These are phyloP conservation scores for Saturnispora silvae DNA, from an alignment of 805 yeast genomes.

Conservation along the genomic window DNA sequence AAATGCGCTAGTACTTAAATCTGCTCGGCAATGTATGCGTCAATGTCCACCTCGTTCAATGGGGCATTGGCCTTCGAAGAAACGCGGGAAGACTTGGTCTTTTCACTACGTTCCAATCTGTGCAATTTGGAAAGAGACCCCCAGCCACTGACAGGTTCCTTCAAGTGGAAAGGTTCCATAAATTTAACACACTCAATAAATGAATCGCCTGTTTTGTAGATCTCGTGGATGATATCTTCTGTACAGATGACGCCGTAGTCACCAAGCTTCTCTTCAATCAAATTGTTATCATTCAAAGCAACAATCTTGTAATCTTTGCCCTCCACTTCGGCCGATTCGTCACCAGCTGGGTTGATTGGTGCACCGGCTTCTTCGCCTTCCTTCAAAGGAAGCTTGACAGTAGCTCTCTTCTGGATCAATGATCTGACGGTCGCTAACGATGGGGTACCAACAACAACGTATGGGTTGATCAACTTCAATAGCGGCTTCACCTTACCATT, in stretches of 20 bases:
- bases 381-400: conserved; percentile 28
- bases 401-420: conserved; percentile 68
- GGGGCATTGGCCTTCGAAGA: conserved; percentile 57
- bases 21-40: conserved; percentile 54
- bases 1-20: conserved; percentile 15
- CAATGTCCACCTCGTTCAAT: conserved; percentile 63
- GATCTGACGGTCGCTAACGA: conserved; percentile 64
- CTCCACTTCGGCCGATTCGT: conserved; percentile 9
- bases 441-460: conserved; percentile 64
- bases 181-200: conserved; percentile 53
- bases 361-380: conserved; percentile 11
- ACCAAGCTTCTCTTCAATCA: conserved; percentile 63
- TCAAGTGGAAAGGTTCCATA: conserved; percentile 60
- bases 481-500: conserved; percentile 51
- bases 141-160: conserved; percentile 63
- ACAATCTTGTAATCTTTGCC: conserved; percentile 21
- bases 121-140: conserved; percentile 62
- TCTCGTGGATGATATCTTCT: conserved; percentile 71
- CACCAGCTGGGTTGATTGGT: conserved; percentile 8
- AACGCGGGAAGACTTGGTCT: conserved; percentile 34
- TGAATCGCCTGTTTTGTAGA: conserved; percentile 49
- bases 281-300: conserved; percentile 61
- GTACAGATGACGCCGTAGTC: conserved; percentile 66
- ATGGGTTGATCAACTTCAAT: conserved; percentile 60
- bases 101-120: conserved; percentile 46